A percentile compares a stretch with the other conserved stretches of the same genome.
These are phyloP conservation scores for Dactylellina haptotyla DNA, from an alignment of 2,329 filamentous ascomycete genomes.

Conservation along the genomic window DNA sequence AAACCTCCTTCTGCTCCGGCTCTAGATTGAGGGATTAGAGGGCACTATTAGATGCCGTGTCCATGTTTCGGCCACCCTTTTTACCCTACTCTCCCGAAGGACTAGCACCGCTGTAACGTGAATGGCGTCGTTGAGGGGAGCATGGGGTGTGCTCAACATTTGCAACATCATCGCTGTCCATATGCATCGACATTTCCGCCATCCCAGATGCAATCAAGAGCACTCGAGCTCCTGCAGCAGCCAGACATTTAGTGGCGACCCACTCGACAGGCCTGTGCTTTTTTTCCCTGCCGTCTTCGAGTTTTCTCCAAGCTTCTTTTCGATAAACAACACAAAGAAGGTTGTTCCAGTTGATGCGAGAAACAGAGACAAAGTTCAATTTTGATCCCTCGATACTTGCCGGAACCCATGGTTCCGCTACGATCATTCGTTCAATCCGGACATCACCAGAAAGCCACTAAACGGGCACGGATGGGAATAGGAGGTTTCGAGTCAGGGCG, in stretches of 20 bases:
- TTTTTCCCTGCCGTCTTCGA: constrained; percentile 2
- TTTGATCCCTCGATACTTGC: constrained; percentile 8
- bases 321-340: constrained; percentile 46
- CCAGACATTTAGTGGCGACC: constrained; percentile 47
- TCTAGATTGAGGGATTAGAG: not conserved
- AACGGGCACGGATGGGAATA: constrained; percentile 20
- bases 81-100: constrained; percentile 24
- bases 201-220: constrained; percentile 27
- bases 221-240: constrained; percentile 14
- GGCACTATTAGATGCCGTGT: constrained; percentile 8
- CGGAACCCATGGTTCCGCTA: not conserved
- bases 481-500: constrained; percentile 22
- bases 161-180: constrained; percentile 24
- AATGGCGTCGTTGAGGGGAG: constrained; percentile 21
- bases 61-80: constrained; percentile 29
- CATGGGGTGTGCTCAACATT: constrained; percentile 5
- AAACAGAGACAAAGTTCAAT: not conserved
- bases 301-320: constrained; percentile 13
- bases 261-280: constrained; percentile 27
- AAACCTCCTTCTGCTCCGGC: not conserved
- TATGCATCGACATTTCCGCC: too few relatives aligned
- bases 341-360: constrained; percentile 38
- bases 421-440: constrained; percentile 21
- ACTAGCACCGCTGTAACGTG: constrained; percentile 14
- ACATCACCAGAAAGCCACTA: constrained; percentile 14